A percentile compares a stretch with the other conserved stretches of the same genome.
These are phyloP conservation scores for Fusarium guadeloupense DNA, from an alignment of 2,329 filamentous ascomycete species.

Conservation along the genomic window DNA sequence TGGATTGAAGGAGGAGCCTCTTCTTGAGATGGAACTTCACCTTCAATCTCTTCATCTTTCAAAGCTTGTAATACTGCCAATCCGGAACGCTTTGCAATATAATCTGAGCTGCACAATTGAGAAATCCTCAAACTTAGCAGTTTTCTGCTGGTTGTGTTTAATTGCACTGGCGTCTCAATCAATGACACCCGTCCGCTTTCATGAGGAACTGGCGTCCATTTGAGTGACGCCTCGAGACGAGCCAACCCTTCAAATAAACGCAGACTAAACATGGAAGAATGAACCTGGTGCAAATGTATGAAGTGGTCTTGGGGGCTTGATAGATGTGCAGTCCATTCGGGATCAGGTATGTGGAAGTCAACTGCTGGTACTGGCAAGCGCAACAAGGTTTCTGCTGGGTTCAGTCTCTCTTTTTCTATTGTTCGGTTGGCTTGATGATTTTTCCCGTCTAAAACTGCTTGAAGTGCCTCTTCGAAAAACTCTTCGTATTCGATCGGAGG, in stretches of 20 bases:
- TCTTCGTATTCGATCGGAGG: not conserved
- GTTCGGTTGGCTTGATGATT: constrained; percentile 8
- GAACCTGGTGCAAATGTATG: constrained; percentile 34
- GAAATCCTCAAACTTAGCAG: constrained; percentile 21
- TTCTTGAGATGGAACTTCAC: not conserved
- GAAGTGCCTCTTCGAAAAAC: constrained; percentile 41
- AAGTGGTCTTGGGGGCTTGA: constrained; percentile 40
- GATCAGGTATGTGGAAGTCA: constrained; percentile 38
- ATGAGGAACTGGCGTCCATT: constrained; percentile 38
- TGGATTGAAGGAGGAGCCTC: too few relatives aligned
- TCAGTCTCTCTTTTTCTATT: constrained; percentile 44
- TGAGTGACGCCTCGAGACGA: constrained; percentile 32
- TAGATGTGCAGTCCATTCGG: constrained; percentile 35
- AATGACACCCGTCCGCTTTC: constrained; percentile 3
- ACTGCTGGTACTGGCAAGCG: constrained; percentile 44
- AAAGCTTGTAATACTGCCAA: constrained; percentile 21
- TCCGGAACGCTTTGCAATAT: not conserved
- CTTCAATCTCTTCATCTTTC: constrained; percentile 40
- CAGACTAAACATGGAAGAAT: constrained; percentile 4
- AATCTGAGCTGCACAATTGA: constrained; percentile 30
- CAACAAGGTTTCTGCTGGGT: constrained; percentile 38
- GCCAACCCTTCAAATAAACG: not conserved
- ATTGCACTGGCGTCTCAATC: constrained; percentile 24
- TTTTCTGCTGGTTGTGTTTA: constrained; percentile 2
- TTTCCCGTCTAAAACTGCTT: constrained; percentile 30